Evolutionary conservation across 1,139 yeast species (phyloP), one percentile per base, ranked within the genome.

Genomic region (Pichia terricola): DNA sequence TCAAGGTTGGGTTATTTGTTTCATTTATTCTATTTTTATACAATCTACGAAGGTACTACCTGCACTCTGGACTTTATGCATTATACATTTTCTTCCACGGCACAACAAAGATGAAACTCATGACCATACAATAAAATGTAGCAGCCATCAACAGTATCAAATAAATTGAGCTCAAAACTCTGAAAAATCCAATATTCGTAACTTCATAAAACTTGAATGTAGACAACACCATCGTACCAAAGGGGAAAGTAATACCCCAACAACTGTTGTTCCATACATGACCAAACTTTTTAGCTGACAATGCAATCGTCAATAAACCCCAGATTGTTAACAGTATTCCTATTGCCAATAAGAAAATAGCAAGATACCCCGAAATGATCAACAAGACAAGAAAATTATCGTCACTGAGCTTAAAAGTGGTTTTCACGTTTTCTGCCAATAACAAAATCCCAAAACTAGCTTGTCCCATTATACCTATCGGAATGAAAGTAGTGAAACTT

Each of bases 191-290:
- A 52, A 78, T 65, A 1, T 66, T 67, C 5, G 72, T 69, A 5
- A 72, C 61, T 3, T 50, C 54, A 35, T 69, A 75, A 28, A 86
- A 58, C 53, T 75, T 73, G 26, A 68, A 61, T 52, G 77, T 73
- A 3, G 86, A 76, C 26, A 83, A 62, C 0, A 81, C 68, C 81
- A 84, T 80, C 0, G 96, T 86, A 3, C 95, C 96, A 53, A 86
- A 58, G 2, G 96, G 96, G 79, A 88, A 88, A 50, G 95, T 83
- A 70, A 84, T 76, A 31, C 88, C 79, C 95, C 95, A 87, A 73
- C 22, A 16, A 16, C 22, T 16, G 22, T 16, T 16, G 22, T 16
- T 16, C 22, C 22, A 16, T 16, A 16, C 22, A 16, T 16, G 22
- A 16, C 22, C 22, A 16, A 16, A 16, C 22, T 16, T 16, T 16